Percentiles rank a stretch among this genome's conserved stretches.
These are phyloP conservation scores for Phialophora expanda DNA, from an alignment of 2,329 filamentous ascomycete genomes.

Conservation along the genomic window DNA sequence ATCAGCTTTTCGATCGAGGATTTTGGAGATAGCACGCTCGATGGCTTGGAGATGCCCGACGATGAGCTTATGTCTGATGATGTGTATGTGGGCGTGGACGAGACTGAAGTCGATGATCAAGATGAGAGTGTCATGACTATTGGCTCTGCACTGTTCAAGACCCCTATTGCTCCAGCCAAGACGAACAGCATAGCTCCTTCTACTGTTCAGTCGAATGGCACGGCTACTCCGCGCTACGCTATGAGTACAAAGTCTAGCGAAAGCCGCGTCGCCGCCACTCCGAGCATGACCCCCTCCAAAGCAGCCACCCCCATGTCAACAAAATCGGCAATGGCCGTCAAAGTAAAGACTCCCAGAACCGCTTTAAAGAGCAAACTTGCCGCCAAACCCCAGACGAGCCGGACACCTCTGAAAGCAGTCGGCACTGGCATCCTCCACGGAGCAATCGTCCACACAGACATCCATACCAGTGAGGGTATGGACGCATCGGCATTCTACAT, in stretches of 20 bases:
- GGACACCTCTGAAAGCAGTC: conserved; percentile 35
- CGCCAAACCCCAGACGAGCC: conserved; percentile 22
- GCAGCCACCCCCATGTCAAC: conserved; percentile 1
- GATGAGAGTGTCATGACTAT: conserved; percentile 33
- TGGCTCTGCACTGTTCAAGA: conserved; percentile 34
- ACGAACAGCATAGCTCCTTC: conserved; percentile 23
- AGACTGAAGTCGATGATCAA: conserved; percentile 5
- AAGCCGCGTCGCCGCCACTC: conserved; percentile 11
- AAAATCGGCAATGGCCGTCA: conserved; percentile 26
- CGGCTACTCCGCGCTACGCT: conserved; percentile 27
- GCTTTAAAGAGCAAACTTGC: conserved; percentile 26
- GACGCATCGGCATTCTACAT: conserved; percentile 82
- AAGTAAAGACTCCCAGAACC: conserved; percentile 16
- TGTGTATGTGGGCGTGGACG: conserved; percentile 6
- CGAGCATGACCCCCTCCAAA: conserved; percentile 20
- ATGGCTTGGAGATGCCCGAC: conserved; percentile 36
- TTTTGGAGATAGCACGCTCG: conserved; percentile 38
- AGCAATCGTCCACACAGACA: conserved; percentile 80
- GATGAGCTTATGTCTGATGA: conserved; percentile 34
- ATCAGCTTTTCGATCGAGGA: conserved; percentile 36
- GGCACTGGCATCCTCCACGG: conserved; percentile 63
- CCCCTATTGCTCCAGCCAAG: conserved; percentile 21
- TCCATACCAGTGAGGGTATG: conserved; percentile 78
- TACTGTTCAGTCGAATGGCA: conserved; percentile 14
- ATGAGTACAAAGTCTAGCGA: conserved; percentile 33